Base-by-base conservation (phyloP, 148 eudicot species). In the Camellia granthamiana region DNA sequence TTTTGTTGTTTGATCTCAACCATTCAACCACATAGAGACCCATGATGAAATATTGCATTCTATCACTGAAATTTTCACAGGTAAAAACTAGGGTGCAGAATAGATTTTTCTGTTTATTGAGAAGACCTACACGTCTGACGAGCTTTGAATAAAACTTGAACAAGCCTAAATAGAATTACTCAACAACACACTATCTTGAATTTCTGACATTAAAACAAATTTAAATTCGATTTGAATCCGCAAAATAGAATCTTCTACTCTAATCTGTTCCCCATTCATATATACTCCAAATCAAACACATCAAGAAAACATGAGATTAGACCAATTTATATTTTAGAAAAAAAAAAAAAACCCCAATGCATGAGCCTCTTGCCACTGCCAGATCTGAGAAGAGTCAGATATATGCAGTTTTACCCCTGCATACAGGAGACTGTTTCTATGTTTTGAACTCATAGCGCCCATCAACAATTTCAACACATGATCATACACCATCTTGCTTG, bases 151-250 rank as follows among this genome's bases (percentile, higher is more conserved):
- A 44, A 71, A 71, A 71, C 15, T n/a, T 49, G 55, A n/a, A 71
- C 14, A 47, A 19, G 55, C 74, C 56, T 9, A 15, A 46, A 46
- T n/a, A 70, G 38, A 11, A 18, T 7, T 44, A 66, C 41, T 30
- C 74, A 16, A 70, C 74, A 71, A 70, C 74, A 71, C 52, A 70
- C 0, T 47, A 47, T 18, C 38, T 9, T 19, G 74, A 71, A 19
- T 21, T 18, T 71, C 38, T 71, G 16, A 19, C 19, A 47, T 0
- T 2, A 5, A 49, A 7, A 11, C 41, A 47, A n/a, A 71, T 41
- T n/a, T 2, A 43, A 38, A n/a, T 4, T n/a, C 4, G 18, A 21
- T 72, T 49, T 49, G 3, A 49, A 72, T 49, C 75, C 49, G 75
- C 41, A 19, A 9, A 19, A 18, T 19, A 19, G 4, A 43, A 19